phyloP scores from a whole-genome alignment of 345 rosid species.

The Gossypioides kirkii region DNA sequence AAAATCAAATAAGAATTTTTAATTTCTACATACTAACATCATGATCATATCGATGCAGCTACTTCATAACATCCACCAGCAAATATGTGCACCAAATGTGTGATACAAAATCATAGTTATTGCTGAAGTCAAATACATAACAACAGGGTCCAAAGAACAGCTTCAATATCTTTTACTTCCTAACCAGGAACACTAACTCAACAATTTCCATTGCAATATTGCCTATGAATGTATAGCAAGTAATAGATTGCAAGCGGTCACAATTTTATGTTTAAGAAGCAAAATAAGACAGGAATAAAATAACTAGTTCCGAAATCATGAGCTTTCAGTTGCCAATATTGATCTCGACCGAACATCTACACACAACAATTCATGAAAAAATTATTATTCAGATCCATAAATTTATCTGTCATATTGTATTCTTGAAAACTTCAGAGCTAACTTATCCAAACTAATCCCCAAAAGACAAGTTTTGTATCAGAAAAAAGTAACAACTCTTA shows the following conservation, averaged over 20 bases:
- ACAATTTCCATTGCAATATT: neutral
- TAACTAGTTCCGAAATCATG: neutral
- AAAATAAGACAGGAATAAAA: neutral
- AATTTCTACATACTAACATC: neutral
- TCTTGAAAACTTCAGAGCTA: neutral
- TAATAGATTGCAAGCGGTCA: neutral
- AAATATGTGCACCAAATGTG: neutral
- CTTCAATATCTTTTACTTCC: neutral
- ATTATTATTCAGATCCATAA: too few relatives aligned
- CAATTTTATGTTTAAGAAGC: neutral
- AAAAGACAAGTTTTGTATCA: neutral
- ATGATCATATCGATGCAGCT: neutral
- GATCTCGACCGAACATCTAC: neutral
- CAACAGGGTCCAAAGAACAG: neutral
- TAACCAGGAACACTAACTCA: neutral
- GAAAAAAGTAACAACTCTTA: neutral
- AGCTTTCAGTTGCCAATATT: neutral
- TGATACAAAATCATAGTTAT: neutral
- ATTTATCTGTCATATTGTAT: neutral
- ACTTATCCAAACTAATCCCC: neutral
- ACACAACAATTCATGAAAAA: neutral
- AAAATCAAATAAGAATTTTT: neutral
- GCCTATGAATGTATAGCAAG: neutral
- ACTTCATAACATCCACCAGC: neutral
- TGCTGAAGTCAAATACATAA: neutral